Base-by-base conservation (phyloP, 73 alveolate species). In the Strombidium stylifer region DNA sequence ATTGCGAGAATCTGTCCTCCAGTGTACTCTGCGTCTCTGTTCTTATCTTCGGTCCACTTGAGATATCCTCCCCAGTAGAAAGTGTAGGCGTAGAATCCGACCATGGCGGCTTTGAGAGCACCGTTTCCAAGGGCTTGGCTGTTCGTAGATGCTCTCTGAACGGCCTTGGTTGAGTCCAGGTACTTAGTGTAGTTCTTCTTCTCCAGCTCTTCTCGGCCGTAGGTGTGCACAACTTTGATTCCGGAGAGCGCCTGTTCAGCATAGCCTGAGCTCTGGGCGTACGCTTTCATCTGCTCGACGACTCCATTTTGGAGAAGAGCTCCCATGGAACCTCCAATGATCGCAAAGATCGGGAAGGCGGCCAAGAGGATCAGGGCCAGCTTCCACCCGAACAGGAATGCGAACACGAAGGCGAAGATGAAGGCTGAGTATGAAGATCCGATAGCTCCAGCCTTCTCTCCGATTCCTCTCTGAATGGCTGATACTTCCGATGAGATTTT, bases 381-480 rank as follows among this genome's bases (percentile, higher is more conserved):
- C 81, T 59, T 69, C 80, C 84, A 83, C 3, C 93, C 93, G 41
- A 65, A 34, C 34, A 37, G 48, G 35, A 55, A 24, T 5, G 80
- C 89, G 0, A 83, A 42, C 21, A 49, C 16, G 58, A 14, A 35
- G 5, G 21, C 21, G 21, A 41, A 30, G 44, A 68, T 42, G 32
- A 84, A 62, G n/a, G n/a, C n/a, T n/a, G n/a, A n/a, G n/a, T n/a
- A n/a, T n/a, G n/a, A n/a, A n/a, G n/a, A n/a, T n/a, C n/a, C n/a
- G n/a, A n/a, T n/a, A n/a, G n/a, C n/a, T n/a, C n/a, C n/a, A n/a
- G n/a, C n/a, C 37, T 87, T 82, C 25, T 83, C 93, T 0, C 91
- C 93, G 16, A 75, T 60, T 6, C 91, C 93, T 1, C 81, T 68
- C 50, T 90, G 59, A 15, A 87, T 74, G 11, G 87, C 82, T 57